Percentiles rank a stretch among this genome's conserved stretches.
Conservation (phyloP, 2,329 filamentous ascomycete genomes). For the Xylaria sp. region DNA sequence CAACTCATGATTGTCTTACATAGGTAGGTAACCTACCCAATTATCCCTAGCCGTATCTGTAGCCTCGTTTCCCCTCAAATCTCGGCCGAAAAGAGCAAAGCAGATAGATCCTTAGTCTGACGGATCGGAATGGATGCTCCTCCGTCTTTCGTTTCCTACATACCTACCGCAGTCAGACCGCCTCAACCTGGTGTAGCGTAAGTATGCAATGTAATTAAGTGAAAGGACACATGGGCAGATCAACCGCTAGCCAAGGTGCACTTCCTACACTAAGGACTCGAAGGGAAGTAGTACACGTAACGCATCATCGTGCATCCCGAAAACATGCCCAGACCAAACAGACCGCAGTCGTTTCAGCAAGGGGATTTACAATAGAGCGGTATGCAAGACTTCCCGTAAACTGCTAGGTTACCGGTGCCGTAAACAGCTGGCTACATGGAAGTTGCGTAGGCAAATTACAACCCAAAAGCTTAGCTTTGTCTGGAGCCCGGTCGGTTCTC, state of each 20-base stretch:
- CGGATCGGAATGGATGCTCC: background rate
- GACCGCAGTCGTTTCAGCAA: conserved; percentile 13
- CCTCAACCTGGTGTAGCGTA: background rate
- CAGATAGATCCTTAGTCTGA: background rate
- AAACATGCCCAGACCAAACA: background rate
- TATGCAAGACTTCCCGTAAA: conserved; percentile 11
- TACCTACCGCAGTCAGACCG: too few relatives aligned
- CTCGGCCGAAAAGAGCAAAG: conserved; percentile 1
- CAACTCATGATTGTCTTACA: background rate
- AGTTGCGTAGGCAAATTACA: background rate
- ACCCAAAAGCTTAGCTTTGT: background rate
- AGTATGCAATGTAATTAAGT: background rate
- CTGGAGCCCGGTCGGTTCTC: conserved; percentile 1
- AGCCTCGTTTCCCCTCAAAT: background rate
- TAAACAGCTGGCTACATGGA: conserved; percentile 2
- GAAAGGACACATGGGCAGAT: background rate
- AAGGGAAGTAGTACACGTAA: background rate
- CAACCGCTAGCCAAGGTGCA: background rate
- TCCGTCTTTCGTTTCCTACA: background rate
- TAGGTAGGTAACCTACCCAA: background rate
- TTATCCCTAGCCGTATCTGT: background rate
- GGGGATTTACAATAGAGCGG: conserved; percentile 9
- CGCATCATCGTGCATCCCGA: conserved; percentile 12
- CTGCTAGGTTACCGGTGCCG: background rate
- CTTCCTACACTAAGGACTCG: background rate